Conservation (phyloP, 2,329 filamentous ascomycete genomes). For the Acarospora socialis region DNA sequence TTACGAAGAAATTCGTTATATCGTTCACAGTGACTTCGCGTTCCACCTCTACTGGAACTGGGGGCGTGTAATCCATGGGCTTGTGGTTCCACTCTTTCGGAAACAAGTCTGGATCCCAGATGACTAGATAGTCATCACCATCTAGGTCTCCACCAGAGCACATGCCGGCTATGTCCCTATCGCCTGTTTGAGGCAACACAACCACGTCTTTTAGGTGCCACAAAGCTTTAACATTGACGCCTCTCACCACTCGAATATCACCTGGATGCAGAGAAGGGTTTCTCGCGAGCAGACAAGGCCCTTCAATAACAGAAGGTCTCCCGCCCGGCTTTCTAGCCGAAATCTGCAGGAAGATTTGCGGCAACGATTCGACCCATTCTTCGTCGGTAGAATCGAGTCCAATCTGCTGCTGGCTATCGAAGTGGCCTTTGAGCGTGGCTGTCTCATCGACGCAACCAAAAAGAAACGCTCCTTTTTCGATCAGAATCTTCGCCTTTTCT, state of each 20-base stretch:
- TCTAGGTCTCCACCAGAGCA: constrained; percentile 92
- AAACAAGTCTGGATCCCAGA: constrained; percentile 71
- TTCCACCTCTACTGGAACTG: constrained; percentile 40
- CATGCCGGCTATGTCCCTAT: constrained; percentile 80
- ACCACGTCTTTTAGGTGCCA: constrained; percentile 71
- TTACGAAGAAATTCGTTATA: constrained; percentile 73
- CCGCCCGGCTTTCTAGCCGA: constrained; percentile 40
- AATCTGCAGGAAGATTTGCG: constrained; percentile 82
- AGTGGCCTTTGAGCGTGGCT: constrained; percentile 57
- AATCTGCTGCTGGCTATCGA: constrained; percentile 30
- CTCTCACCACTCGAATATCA: constrained; percentile 75
- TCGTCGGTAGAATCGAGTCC: constrained; percentile 18
- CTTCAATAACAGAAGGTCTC: constrained; percentile 52
- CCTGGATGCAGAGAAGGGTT: constrained; percentile 92
- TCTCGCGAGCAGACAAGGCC: constrained; percentile 69
- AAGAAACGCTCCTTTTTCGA: constrained; percentile 74
- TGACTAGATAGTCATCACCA: constrained; percentile 87
- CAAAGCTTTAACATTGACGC: constrained; percentile 60
- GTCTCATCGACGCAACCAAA: constrained; percentile 85
- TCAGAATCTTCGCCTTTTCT: constrained; percentile 74
- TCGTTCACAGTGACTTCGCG: constrained; percentile 56
- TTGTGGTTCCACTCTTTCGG: constrained; percentile 54
- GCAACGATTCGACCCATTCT: constrained; percentile 42
- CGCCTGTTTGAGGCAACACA: constrained; percentile 71
- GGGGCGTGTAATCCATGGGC: constrained; percentile 62